Conservation (phyloP, 192 early-diverging fungal genomes). For the Diversispora epigaea region DNA sequence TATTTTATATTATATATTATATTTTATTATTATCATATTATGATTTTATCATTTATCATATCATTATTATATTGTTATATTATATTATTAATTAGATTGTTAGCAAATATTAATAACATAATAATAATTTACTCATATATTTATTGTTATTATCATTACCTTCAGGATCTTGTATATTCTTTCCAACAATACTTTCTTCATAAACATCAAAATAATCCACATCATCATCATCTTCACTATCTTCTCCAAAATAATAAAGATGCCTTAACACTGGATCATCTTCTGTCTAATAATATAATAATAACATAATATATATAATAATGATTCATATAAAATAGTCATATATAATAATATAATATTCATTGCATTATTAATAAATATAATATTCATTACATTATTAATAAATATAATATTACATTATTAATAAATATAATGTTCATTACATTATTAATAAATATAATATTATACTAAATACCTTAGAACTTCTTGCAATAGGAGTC, state of each 20-base stretch:
- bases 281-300: conserved; percentile 11
- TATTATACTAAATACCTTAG: conserved; percentile 6
- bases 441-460: neutral
- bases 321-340: neutral
- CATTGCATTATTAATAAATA: too few species aligned
- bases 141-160: neutral
- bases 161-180: conserved; percentile 11
- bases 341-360: too few species aligned
- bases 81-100: neutral
- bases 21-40: neutral
- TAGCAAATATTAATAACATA: neutral
- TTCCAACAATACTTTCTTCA: conserved; percentile 21
- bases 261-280: conserved; percentile 32
- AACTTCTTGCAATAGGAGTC: conserved; percentile 22
- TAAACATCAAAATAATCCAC: conserved; percentile 29
- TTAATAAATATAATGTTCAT: neutral
- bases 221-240: conserved; percentile 16
- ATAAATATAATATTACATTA: neutral
- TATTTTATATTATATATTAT: too few species aligned
- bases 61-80: neutral
- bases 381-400: too few species aligned
- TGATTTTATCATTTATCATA: neutral
- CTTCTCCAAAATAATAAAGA: conserved; percentile 35
- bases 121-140: neutral
- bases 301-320: neutral